Conservation (phyloP, 2,329 filamentous ascomycete species). For the Xylariomycetidae sp. region DNA sequence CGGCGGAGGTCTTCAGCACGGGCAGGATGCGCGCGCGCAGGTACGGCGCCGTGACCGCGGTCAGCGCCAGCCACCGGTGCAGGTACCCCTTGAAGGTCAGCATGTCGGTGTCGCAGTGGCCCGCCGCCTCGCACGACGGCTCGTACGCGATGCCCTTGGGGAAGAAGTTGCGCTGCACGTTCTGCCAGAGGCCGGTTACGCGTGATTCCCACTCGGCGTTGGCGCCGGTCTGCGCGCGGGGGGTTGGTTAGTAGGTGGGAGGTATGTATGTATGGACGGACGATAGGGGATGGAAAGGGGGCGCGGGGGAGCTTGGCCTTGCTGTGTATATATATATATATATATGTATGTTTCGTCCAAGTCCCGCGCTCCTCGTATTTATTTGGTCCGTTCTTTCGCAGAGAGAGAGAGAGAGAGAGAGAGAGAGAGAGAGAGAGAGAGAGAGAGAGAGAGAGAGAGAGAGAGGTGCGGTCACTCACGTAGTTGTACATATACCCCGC, state of each 20-base stretch:
- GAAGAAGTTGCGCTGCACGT: slow-evolving; percentile 43
- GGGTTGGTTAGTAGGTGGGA: too few relatives aligned
- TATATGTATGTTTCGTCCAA: too few relatives aligned
- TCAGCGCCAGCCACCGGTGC: slow-evolving; percentile 41
- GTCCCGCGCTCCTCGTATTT: too few relatives aligned
- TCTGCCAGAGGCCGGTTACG: slow-evolving; percentile 40
- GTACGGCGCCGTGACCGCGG: slow-evolving; percentile 32
- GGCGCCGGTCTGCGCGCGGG: too few relatives aligned
- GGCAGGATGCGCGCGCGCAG: slow-evolving; percentile 29
- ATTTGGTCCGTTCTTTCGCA: too few relatives aligned
- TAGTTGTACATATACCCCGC: slow-evolving; percentile 38
- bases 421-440: too few relatives aligned
- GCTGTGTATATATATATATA: too few relatives aligned
- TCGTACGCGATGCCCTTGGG: slow-evolving; percentile 45
- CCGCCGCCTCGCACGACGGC: slow-evolving; percentile 41
- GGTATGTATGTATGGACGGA: too few relatives aligned
- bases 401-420: too few relatives aligned
- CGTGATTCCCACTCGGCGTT: slow-evolving; percentile 44
- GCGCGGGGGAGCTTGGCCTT: too few relatives aligned
- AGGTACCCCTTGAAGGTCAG: slow-evolving; percentile 53
- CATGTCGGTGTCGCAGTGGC: slow-evolving; percentile 48
- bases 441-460: background rate
- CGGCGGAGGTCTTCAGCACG: slow-evolving; percentile 30
- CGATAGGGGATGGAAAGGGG: too few relatives aligned
- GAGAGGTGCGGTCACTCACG: slow-evolving; percentile 14